Base-by-base conservation (phyloP, 805 yeast genomes). In the Phaffomyces antillensis region DNA sequence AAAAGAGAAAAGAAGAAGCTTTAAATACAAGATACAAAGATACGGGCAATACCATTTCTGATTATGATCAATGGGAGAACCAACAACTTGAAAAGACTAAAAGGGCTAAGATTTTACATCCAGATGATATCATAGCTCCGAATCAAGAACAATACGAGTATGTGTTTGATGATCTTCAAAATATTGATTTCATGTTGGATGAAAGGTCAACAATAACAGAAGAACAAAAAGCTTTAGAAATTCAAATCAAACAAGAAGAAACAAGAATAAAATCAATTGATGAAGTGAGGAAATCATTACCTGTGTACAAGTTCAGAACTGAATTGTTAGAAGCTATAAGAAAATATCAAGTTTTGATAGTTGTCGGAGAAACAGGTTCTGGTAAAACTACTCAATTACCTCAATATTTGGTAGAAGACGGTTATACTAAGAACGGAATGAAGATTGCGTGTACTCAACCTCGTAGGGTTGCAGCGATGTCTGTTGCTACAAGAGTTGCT, bases 381-480 rank as follows among this genome's bases (percentile, higher is more conserved):
- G 97, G 97, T 56, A 90, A 90, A 58, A 90, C 97, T 0, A 90
- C 97, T 0, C 97, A 90, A 61, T 61, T 90, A 10, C 96, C 97
- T 0, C 97, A 90, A 56, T 90, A 81, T 57, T 65, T 90, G 12
- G 76, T 78, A 46, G 96, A 89, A 55, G 90, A 84, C 20, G 96
- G 96, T 0, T 88, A 81, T 54, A 73, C 89, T 2, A 55, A 69
- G 33, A 61, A 65, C 33, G 76, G 77, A 0, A 68, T 86, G 34
- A 78, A 68, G 49, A 72, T 90, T 6, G 96, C 89, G 1, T 87
- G 96, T 55, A 90, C 97, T 0, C 97, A 90, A 62, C 98, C 98
- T 0, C 76, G 98, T 56, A 72, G 98, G 57, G 97, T 91, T 9
- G 98, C 98, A 0, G 98, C 98, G 0, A 84, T 80, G 42, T 82